Percentiles rank a stretch among this genome's conserved stretches.
Evolutionary conservation across 805 yeast genomes (phyloP).

Genomic region (Cyberlindnera mrakii): DNA sequence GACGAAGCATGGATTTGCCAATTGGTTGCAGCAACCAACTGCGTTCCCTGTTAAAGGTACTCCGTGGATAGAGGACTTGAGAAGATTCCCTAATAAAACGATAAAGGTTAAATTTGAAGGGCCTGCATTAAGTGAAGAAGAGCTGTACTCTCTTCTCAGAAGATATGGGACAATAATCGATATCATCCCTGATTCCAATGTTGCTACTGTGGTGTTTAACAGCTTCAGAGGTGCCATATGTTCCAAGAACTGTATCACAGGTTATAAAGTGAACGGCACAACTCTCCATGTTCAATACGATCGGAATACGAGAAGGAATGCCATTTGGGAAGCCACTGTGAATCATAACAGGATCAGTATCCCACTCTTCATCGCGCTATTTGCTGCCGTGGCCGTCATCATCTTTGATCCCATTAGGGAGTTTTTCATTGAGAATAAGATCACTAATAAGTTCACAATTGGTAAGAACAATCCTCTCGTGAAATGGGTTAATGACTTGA

Average conservation of each 20-base stretch:
- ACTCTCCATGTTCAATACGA: conserved; percentile 71
- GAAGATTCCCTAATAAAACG: conserved; percentile 62
- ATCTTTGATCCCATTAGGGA: conserved; percentile 92
- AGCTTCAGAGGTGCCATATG: conserved; percentile 64
- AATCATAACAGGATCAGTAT: conserved; percentile 79
- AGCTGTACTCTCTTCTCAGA: conserved; percentile 72
- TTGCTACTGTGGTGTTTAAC: conserved; percentile 49
- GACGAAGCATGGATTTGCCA: conserved; percentile 30
- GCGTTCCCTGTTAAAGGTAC: conserved; percentile 78
- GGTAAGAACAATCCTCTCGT: conserved; percentile 36
- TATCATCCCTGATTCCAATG: conserved; percentile 49
- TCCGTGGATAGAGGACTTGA: conserved; percentile 95
- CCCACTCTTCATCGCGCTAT: conserved; percentile 70
- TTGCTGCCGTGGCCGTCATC: conserved; percentile 77
- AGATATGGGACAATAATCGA: conserved; percentile 82
- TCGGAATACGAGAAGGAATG: conserved; percentile 45
- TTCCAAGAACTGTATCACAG: conserved; percentile 89
- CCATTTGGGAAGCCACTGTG: conserved; percentile 50
- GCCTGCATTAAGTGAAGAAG: conserved; percentile 69
- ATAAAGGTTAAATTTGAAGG: conserved; percentile 74
- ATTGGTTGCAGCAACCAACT: conserved; percentile 43
- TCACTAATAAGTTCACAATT: conserved; percentile 53
- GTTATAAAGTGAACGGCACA: conserved; percentile 57
- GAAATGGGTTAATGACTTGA: conserved; percentile 29
- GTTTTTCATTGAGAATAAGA: conserved; percentile 67